phyloP scores from a whole-genome alignment of 2,329 filamentous ascomycete species.

The Cordyceps farinosa region DNA sequence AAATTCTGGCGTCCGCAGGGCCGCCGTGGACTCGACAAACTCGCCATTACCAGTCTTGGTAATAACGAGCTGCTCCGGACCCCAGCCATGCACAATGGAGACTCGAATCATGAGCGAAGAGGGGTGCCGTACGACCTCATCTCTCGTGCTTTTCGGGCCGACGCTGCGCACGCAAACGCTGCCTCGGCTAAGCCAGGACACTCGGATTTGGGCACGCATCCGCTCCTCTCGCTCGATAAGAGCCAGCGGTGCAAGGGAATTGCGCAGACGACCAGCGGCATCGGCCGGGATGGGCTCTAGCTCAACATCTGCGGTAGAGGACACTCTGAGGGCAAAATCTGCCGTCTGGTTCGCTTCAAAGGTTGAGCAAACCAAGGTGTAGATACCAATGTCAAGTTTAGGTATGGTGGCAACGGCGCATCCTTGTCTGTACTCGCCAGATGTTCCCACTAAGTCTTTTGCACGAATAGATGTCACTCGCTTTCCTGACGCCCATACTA shows the following conservation, averaged over 20 bases:
- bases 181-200: constrained; percentile 56
- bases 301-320: constrained; percentile 54
- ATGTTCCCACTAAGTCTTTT: constrained; percentile 76
- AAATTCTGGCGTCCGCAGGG: constrained; percentile 68
- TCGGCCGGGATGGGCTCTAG: constrained; percentile 65
- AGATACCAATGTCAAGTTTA: constrained; percentile 65
- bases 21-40: constrained; percentile 65
- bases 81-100: constrained; percentile 68
- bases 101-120: constrained; percentile 61
- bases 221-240: constrained; percentile 43
- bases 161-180: constrained; percentile 32
- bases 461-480: constrained; percentile 66
- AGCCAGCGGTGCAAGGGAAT: constrained; percentile 52
- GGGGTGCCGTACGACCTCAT: constrained; percentile 23
- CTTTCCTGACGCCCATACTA: constrained; percentile 73
- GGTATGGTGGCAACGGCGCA: constrained; percentile 66
- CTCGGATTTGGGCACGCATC: constrained; percentile 38
- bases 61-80: constrained; percentile 62
- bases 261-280: constrained; percentile 69
- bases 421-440: constrained; percentile 82
- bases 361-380: constrained; percentile 87
- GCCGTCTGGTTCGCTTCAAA: constrained; percentile 78
- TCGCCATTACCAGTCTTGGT: constrained; percentile 67
- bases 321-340: constrained; percentile 71
- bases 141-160: constrained; percentile 25